Evolutionary conservation across 2,329 filamentous ascomycete species (phyloP).

Genomic region (Pestalotiopsis sp.): DNA sequence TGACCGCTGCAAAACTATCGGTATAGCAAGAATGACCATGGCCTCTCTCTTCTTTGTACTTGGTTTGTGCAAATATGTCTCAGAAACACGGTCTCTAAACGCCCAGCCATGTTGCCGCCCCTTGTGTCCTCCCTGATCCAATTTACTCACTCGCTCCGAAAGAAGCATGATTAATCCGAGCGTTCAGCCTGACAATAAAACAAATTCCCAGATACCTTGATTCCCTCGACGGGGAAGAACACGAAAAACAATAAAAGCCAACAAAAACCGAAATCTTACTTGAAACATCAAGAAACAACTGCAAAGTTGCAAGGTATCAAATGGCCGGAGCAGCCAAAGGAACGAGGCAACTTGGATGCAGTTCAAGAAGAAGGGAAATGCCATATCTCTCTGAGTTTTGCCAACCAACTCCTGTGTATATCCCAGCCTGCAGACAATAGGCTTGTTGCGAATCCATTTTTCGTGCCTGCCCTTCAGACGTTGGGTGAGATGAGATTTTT

Average conservation of each 20-base stretch:
- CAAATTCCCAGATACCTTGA: background rate
- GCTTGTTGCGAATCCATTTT: background rate
- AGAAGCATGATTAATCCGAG: background rate
- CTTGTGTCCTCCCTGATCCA: background rate
- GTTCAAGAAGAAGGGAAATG: background rate
- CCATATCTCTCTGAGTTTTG: slow-evolving; percentile 8
- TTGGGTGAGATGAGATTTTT: background rate
- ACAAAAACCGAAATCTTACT: background rate
- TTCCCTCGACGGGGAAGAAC: background rate
- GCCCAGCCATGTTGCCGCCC: background rate
- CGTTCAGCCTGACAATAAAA: background rate
- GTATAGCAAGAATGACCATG: background rate
- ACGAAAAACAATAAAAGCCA: background rate
- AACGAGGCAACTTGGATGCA: background rate
- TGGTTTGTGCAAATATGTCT: background rate
- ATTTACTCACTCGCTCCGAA: background rate
- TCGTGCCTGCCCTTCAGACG: background rate
- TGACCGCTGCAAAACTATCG: background rate
- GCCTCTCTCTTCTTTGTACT: background rate
- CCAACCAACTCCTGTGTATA: slow-evolving; percentile 8
- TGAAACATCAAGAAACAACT: background rate
- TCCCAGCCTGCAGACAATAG: background rate
- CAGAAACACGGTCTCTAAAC: background rate
- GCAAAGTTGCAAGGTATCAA: background rate
- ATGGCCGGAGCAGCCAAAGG: background rate